phyloP scores from a whole-genome alignment of 2,329 filamentous ascomycete species.

The Epicoccum sorghinum region DNA sequence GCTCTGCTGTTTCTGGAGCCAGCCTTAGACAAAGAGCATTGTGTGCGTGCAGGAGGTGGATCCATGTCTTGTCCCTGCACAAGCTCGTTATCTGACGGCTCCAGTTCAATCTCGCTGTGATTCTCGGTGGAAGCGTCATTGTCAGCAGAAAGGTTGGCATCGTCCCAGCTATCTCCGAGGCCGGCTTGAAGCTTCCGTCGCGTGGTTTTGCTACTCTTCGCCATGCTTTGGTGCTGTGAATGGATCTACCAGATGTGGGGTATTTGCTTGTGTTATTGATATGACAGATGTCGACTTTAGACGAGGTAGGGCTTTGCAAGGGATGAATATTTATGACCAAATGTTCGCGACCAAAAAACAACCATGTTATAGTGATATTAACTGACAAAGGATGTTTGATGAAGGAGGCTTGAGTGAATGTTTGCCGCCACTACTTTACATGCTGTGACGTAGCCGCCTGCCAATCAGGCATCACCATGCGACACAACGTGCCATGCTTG shows the following conservation, averaged over 20 bases:
- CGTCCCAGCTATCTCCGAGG: constrained; percentile 45
- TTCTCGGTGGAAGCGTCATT: constrained; percentile 32
- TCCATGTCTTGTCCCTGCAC: constrained; percentile 19
- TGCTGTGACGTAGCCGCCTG: constrained; percentile 34
- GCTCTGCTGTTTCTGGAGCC: constrained; percentile 2
- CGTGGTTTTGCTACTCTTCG: constrained; percentile 17
- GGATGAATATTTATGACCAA: too few relatives aligned
- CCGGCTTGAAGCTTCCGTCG: constrained; percentile 30
- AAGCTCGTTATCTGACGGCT: constrained; percentile 27
- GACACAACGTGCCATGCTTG: background rate
- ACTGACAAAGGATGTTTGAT: constrained; percentile 5
- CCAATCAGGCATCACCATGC: constrained; percentile 30
- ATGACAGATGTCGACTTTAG: background rate
- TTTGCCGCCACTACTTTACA: constrained; percentile 26
- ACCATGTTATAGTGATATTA: background rate
- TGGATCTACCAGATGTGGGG: background rate
- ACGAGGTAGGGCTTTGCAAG: too few relatives aligned
- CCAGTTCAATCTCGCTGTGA: constrained; percentile 35
- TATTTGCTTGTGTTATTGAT: background rate
- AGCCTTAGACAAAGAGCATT: constrained; percentile 12
- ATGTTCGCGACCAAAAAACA: too few relatives aligned
- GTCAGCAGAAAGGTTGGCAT: constrained; percentile 38
- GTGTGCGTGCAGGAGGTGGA: constrained; percentile 17
- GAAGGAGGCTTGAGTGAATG: constrained; percentile 27
- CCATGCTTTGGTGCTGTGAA: background rate